phyloP scores from a whole-genome alignment of 176 grass and related monocot species.

The Cenchrus purpureus region DNA sequence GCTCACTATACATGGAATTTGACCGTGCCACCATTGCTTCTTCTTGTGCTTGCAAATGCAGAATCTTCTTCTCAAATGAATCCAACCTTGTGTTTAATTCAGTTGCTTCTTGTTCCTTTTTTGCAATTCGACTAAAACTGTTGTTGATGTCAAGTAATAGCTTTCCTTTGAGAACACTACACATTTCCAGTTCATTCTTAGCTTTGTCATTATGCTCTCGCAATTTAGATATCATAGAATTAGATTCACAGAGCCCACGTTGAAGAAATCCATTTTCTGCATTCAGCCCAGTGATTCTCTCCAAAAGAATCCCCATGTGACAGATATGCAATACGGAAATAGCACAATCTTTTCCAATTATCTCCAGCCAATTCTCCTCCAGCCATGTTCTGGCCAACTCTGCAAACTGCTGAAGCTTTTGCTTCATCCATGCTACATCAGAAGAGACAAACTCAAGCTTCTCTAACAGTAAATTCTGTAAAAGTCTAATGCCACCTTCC shows the following conservation, averaged over 20 bases:
- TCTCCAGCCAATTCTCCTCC: constrained; percentile 87
- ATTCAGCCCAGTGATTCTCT: constrained; percentile 85
- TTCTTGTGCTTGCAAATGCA: constrained; percentile 83
- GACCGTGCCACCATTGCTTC: constrained; percentile 85
- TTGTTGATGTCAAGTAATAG: constrained; percentile 85
- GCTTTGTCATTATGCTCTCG: constrained; percentile 76
- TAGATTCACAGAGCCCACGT: constrained; percentile 66
- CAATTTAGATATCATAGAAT: constrained; percentile 78
- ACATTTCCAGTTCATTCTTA: constrained; percentile 82
- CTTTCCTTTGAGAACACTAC: constrained; percentile 88
- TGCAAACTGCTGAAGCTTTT: constrained; percentile 53
- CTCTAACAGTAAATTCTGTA: constrained; percentile 56
- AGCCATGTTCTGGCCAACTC: constrained; percentile 67
- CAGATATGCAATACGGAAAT: constrained; percentile 91
- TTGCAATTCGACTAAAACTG: constrained; percentile 79
- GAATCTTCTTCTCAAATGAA: constrained; percentile 82
- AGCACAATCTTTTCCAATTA: constrained; percentile 94
- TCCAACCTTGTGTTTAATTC: constrained; percentile 65
- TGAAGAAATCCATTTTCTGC: constrained; percentile 92
- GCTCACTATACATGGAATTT: constrained; percentile 73
- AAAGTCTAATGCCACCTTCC: constrained; percentile 57
- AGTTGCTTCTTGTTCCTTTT: constrained; percentile 82
- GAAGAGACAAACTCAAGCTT: constrained; percentile 72
- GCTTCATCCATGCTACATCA: constrained; percentile 75
- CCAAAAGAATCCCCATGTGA: constrained; percentile 88